Evolutionary conservation across 2,329 filamentous ascomycete genomes (phyloP), one percentile per base, ranked within the genome.

Genomic region (Metarhizium brunneum): DNA sequence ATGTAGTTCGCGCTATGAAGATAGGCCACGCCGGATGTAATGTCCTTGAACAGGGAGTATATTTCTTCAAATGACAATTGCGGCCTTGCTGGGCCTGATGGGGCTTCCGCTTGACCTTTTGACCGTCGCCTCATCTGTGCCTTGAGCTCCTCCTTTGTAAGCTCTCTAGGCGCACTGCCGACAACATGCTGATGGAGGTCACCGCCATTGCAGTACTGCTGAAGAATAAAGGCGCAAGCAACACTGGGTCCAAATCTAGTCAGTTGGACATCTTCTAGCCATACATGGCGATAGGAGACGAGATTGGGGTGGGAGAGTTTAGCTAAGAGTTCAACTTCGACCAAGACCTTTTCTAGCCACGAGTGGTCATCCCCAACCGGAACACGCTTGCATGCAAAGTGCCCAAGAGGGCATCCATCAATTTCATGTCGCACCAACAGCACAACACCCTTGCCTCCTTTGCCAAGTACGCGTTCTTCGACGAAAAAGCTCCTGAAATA

Each of bases 371-470:
- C 88, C 14, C 94, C 89, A 3, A 99, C 94, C 0, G 94, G 95
- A 0, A 99, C 92, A 49, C 95, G 84, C 72, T 99, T 99, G 77
- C 94, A 99, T 13, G 94, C 94, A 70, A 95, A 99, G 60, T 94
- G 82, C 2, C 94, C 94, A 2, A 99, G 77, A 36, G 85, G 82
- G 48, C 95, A 92, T 25, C 90, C 87, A 68, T 97, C 94, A 56
- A 99, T 83, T 61, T 95, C 81, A 71, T 99, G 94, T 57, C 89
- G 85, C 10, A 99, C 94, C n/a, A 97, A 78, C 50, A 99, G 72
- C 2, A 99, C 94, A 3, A 99, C 91, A 0, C 94, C 94, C 67
- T 96, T 96, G 3, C 95, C 94, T 25, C 95, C 94, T 65, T 87
- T 83, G 0, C 94, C 94, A 0, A 99, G 78, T 64, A 92, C 86